Percentiles rank a stretch among this genome's conserved stretches.
These are phyloP conservation scores for Pseudozyma sp. DNA, from an alignment of 1,284 basidiomycete species.

Conservation along the genomic window DNA sequence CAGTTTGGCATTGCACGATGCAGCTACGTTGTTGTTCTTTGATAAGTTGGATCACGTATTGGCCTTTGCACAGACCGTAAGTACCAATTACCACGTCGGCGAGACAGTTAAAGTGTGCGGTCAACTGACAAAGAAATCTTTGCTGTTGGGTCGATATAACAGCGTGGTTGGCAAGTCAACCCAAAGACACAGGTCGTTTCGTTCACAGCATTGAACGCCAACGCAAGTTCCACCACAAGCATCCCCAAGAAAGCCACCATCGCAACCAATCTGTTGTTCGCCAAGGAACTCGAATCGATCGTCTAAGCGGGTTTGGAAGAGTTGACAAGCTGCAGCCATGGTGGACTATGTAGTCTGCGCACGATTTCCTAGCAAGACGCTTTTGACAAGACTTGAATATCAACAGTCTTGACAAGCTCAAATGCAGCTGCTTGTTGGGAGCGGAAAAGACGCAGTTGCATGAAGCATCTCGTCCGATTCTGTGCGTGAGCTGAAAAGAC, in stretches of 20 bases:
- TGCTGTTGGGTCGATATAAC: background rate
- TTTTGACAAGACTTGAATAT: too few relatives aligned
- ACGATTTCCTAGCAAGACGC: too few relatives aligned
- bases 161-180: constrained; percentile 70
- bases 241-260: constrained; percentile 66
- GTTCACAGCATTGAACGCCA: constrained; percentile 52
- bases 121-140: background rate
- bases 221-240: constrained; percentile 17
- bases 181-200: constrained; percentile 67
- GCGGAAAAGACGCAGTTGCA: too few relatives aligned
- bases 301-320: constrained; percentile 34
- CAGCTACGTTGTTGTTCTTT: constrained; percentile 88
- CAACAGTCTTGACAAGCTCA: too few relatives aligned
- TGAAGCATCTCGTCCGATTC: too few relatives aligned
- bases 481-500: too few relatives aligned
- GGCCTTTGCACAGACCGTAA: constrained; percentile 78
- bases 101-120: background rate
- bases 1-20: constrained; percentile 85
- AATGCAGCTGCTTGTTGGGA: too few relatives aligned
- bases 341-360: too few relatives aligned
- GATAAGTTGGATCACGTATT: constrained; percentile 80
- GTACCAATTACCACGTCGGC: constrained; percentile 3
- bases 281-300: constrained; percentile 68
- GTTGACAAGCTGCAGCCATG: background rate
- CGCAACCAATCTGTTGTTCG: constrained; percentile 63